These are phyloP conservation scores for Alternaria rosae DNA, from an alignment of 2,329 filamentous ascomycete genomes.

Conservation along the genomic window DNA sequence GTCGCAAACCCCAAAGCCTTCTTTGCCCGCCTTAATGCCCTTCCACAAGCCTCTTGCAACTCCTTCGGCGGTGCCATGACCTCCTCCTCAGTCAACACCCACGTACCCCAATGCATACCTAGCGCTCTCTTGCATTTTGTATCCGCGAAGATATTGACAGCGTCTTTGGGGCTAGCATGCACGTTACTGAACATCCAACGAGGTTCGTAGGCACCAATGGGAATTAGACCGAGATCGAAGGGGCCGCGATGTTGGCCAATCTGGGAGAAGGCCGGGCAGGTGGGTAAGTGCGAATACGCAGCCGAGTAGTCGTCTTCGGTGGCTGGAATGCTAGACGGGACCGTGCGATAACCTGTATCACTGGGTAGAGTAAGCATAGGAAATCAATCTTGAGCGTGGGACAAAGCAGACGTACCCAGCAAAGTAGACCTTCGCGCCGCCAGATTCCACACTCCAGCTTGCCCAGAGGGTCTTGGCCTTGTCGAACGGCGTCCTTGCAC, in stretches of 20 bases:
- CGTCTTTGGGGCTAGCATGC: slow-evolving; percentile 87
- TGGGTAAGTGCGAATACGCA: slow-evolving; percentile 68
- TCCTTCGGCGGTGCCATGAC: slow-evolving; percentile 81
- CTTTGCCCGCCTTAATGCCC: slow-evolving; percentile 78
- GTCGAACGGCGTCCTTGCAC: slow-evolving; percentile 73
- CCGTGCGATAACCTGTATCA: slow-evolving; percentile 88
- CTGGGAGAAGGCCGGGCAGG: slow-evolving; percentile 83
- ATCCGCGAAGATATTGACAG: slow-evolving; percentile 88
- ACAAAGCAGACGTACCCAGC: slow-evolving; percentile 59
- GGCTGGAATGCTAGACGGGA: slow-evolving; percentile 68
- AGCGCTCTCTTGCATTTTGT: slow-evolving; percentile 79
- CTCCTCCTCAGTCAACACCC: slow-evolving; percentile 85
- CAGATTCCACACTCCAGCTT: slow-evolving; percentile 80
- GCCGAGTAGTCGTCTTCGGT: slow-evolving; percentile 74
- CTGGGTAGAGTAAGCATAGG: slow-evolving; percentile 53
- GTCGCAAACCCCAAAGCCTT: slow-evolving; percentile 84
- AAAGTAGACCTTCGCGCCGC: slow-evolving; percentile 83
- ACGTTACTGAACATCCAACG: slow-evolving; percentile 77
- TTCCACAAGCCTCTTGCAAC: slow-evolving; percentile 75
- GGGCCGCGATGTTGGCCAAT: slow-evolving; percentile 82
- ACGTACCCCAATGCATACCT: slow-evolving; percentile 90
- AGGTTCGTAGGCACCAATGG: slow-evolving; percentile 88
- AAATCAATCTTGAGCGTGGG: background rate
- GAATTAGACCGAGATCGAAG: slow-evolving; percentile 90
- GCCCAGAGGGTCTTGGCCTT: slow-evolving; percentile 82